These are phyloP conservation scores for Cyphellophora attinorum DNA, from an alignment of 2,329 filamentous ascomycete genomes.

Conservation along the genomic window DNA sequence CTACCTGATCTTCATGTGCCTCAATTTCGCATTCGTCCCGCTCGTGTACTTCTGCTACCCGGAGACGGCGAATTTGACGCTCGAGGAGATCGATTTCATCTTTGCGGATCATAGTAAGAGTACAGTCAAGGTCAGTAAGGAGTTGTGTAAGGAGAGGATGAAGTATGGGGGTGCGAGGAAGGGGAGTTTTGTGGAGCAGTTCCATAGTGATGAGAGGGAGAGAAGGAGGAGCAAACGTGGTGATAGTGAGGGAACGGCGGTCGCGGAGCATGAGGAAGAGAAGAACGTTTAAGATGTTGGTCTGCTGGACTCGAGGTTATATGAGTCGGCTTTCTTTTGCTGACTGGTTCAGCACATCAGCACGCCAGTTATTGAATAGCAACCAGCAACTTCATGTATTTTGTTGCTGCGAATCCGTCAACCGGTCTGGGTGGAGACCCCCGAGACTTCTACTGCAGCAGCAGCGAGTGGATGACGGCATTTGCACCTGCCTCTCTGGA, in stretches of 20 bases:
- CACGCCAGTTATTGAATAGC: too few relatives aligned
- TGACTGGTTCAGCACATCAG: too few relatives aligned
- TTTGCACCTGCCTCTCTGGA: too few relatives aligned
- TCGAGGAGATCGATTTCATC: slow-evolving; percentile 36
- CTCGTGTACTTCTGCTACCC: slow-evolving; percentile 40
- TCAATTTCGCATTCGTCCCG: slow-evolving; percentile 25
- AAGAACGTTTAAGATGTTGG: too few relatives aligned
- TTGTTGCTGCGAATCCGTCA: too few relatives aligned
- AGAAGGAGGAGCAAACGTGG: slow-evolving; percentile 1
- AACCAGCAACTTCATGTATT: too few relatives aligned
- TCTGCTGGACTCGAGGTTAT: too few relatives aligned
- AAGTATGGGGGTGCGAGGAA: slow-evolving; percentile 5
- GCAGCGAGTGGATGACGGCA: too few relatives aligned
- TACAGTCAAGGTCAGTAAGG: slow-evolving; percentile 5
- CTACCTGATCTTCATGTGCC: slow-evolving; percentile 27
- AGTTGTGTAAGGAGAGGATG: slow-evolving; percentile 5
- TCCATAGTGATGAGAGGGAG: slow-evolving; percentile 1
- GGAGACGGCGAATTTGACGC: slow-evolving; percentile 32
- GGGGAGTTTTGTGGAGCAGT: slow-evolving; percentile 3
- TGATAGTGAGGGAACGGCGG: neutral
- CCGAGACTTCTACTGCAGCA: too few relatives aligned
- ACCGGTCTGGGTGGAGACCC: too few relatives aligned
- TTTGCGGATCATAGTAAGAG: slow-evolving; percentile 24
- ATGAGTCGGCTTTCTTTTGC: too few relatives aligned
- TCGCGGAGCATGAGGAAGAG: too few relatives aligned